Base-by-base conservation (phyloP, 208 protist genomes). In the Acanthamoeba royreba region DNA sequence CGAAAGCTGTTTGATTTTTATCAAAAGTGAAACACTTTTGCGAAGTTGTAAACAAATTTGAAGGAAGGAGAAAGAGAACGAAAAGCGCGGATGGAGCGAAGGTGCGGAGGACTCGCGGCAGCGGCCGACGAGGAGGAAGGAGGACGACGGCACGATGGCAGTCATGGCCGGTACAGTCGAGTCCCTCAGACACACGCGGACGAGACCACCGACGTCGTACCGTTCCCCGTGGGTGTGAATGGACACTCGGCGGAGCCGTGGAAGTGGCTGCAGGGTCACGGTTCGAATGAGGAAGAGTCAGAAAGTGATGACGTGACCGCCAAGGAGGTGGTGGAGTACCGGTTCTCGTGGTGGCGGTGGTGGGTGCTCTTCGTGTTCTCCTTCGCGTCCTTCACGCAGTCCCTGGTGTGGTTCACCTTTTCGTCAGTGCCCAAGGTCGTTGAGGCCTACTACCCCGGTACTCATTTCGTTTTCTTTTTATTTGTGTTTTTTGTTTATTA, bases 321-420 rank as follows among this genome's bases (percentile, higher is more conserved):
- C 49, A 45, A 38, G 1, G 74, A 53, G 5, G 74, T 53, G 9
- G 19, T 35, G 25, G 42, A 85, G 7, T 90, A 90, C 38, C 33
- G 38, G 40, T 19, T 47, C 33, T 69, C 83, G 2, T 35, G 38
- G 9, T 69, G 47, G 47, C 83, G 83, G 47, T 90, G 83, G 83
- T 90, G 55, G 47, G 83, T 90, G 83, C 52, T 90, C 22, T 90
- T 90, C 83, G 40, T 90, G 4, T 90, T 90, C 52, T 90, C 83
- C n/a, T 90, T 90, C 55, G 47, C 83, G 13, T 90, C 83, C 25
- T 90, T 90, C 49, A 4, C 47, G 46, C 83, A 90, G 83, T 90
- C 53, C 13, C 83, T 90, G n/a, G 83, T 90, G 35, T 90, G 83
- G 83, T 90, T 90, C 83, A 90, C 83, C 52, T 90, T 90, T 52